phyloP scores from a whole-genome alignment of 805 yeast genomes.

The Kodamaea jinghongensis region DNA sequence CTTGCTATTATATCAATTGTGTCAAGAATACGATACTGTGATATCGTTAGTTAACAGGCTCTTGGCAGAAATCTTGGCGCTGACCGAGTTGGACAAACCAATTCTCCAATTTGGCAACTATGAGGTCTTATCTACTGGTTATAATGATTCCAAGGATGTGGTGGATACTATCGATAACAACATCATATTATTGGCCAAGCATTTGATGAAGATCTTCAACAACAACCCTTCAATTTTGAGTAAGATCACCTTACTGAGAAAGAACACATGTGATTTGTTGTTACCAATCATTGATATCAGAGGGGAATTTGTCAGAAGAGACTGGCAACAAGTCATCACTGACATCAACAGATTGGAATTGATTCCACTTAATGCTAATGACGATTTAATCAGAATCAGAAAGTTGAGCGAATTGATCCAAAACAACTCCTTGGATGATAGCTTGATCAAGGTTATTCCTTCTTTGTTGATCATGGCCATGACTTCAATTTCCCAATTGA shows the following conservation, averaged over 20 bases:
- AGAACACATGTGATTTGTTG: conserved; percentile 63
- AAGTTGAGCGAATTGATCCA: conserved; percentile 60
- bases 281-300: conserved; percentile 69
- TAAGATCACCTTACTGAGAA: conserved; percentile 52
- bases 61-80: conserved; percentile 72
- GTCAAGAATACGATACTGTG: conserved; percentile 84
- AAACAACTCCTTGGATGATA: conserved; percentile 60
- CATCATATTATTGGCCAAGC: conserved; percentile 46
- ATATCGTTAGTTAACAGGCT: conserved; percentile 69
- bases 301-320: conserved; percentile 50
- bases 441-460: conserved; percentile 76
- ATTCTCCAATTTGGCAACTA: conserved; percentile 44
- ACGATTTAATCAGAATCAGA: conserved; percentile 58
- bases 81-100: conserved; percentile 65
- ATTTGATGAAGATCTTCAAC: conserved; percentile 44
- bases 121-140: conserved; percentile 17
- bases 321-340: conserved; percentile 58
- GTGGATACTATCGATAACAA: conserved; percentile 46
- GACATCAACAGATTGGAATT: conserved; percentile 59
- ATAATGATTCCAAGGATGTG: conserved; percentile 33
- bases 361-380: conserved; percentile 54
- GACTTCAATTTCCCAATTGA: conserved; percentile 67
- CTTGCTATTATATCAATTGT: conserved; percentile 76
- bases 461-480: conserved; percentile 74
- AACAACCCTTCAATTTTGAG: conserved; percentile 59